Evolutionary conservation across 108 stramenopile genomes (phyloP), one percentile per base, ranked within the genome.

Genomic region (Cyclostephanos invisitatus): DNA sequence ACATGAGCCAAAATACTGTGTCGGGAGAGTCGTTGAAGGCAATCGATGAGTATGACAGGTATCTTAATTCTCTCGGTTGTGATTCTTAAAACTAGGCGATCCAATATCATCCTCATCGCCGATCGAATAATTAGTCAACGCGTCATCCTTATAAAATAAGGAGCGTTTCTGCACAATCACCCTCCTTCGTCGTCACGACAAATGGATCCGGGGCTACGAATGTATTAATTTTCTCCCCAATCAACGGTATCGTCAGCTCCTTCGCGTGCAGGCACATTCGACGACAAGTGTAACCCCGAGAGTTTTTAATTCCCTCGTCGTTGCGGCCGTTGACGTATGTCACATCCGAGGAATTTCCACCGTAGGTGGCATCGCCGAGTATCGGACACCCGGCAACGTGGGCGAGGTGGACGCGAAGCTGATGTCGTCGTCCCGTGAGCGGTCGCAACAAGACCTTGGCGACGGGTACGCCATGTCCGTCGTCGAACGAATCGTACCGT

Each of bases 391-490:
- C 96, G 14, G 85, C 72, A 29, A 89, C 51, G 42, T 85, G 67
- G 25, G 87, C 85, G 68, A 86, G 82, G 71, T 98, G 98, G 11
- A 97, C 72, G 14, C 98, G 81, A 18, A 98, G 78, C 80, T 98
- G 97, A 80, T 98, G 98, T 20, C 96, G 80, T 24, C 98, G 84
- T n/a, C 97, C 97, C 17, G 94, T 94, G 32, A 78, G 55, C 14
- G 97, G 97, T 22, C 67, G 38, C 15, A 94, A 68, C 22, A 67
- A 47, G 8, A 98, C 90, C 73, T 97, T 95, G 58, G 96, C 87
- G 20, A 93, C 90, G 17, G 74, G 59, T 29, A 82, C 24, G 53
- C 21, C 7, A 25, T 28, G 14, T 37, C 35, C 22, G 50, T 62
- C 27, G 0, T 62, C 71, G 51, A 18, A 49, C 15, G 40, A 2